A percentile compares a stretch with the other conserved stretches of the same genome.
Conservation (phyloP, 345 rosid species). For the Lenwebbia sp. region DNA sequence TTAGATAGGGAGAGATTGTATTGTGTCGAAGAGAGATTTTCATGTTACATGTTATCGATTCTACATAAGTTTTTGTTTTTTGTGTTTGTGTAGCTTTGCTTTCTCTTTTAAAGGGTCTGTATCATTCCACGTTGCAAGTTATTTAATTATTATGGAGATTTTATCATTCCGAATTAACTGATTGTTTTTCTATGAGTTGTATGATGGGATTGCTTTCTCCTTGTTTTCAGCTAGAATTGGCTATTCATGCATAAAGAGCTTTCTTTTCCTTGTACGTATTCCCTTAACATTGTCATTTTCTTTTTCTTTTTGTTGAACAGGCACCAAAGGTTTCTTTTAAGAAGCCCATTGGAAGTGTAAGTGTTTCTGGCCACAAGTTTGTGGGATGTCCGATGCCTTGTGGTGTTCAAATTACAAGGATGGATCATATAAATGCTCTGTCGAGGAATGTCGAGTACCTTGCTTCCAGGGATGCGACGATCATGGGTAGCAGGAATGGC, state of each 20-base stretch:
- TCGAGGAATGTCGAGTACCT: slow-evolving; percentile 87
- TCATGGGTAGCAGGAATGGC: slow-evolving; percentile 98
- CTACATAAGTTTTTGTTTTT: not conserved
- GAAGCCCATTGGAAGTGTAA: slow-evolving; percentile 93
- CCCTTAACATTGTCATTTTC: not conserved
- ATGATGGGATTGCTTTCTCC: not conserved
- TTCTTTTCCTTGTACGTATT: not conserved
- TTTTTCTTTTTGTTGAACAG: slow-evolving; percentile 22
- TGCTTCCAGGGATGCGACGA: slow-evolving; percentile 96
- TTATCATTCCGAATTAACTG: not conserved
- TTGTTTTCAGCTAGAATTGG: not conserved
- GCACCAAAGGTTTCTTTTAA: slow-evolving; percentile 89
- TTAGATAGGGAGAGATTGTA: not conserved
- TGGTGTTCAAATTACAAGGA: slow-evolving; percentile 86
- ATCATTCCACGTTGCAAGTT: not conserved
- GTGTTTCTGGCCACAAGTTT: slow-evolving; percentile 93
- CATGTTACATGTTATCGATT: not conserved
- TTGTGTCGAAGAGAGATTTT: not conserved
- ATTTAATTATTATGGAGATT: not conserved
- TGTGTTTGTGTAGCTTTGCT: not conserved
- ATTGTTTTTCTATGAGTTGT: not conserved
- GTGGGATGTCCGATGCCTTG: slow-evolving; percentile 99
- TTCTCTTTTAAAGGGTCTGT: not conserved
- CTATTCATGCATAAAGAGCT: not conserved
- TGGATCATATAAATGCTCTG: slow-evolving; percentile 72